phyloP scores from a whole-genome alignment of 805 yeast species.

The Cyberlindnera amylophila region DNA sequence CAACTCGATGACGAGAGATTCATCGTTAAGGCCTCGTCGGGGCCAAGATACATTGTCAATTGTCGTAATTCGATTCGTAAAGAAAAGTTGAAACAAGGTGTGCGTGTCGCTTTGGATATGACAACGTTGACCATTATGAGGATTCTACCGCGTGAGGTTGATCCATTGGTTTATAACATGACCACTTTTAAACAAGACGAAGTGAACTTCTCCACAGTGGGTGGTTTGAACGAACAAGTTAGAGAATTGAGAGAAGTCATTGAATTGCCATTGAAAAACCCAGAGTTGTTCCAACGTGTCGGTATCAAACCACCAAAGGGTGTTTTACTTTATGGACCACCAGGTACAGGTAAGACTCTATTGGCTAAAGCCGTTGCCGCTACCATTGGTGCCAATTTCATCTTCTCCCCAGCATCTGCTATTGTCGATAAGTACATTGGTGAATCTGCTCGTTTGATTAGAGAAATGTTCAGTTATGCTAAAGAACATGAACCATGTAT shows the following conservation, averaged over 20 bases:
- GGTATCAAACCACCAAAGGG: slow-evolving; percentile 99
- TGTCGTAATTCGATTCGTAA: slow-evolving; percentile 90
- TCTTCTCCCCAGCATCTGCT: slow-evolving; percentile 97
- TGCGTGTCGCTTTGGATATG: slow-evolving; percentile 95
- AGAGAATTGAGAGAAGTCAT: slow-evolving; percentile 96
- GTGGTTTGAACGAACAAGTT: slow-evolving; percentile 94
- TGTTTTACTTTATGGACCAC: slow-evolving; percentile 94
- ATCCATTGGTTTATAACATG: slow-evolving; percentile 97
- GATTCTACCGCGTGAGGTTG: slow-evolving; percentile 94
- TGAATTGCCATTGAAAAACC: slow-evolving; percentile 94
- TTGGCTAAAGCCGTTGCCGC: slow-evolving; percentile 98
- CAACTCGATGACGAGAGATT: slow-evolving; percentile 92
- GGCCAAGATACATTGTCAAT: slow-evolving; percentile 97
- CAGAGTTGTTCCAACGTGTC: slow-evolving; percentile 90
- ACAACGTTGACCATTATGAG: slow-evolving; percentile 98
- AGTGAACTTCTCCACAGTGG: slow-evolving; percentile 88
- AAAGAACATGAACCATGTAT: slow-evolving; percentile 98
- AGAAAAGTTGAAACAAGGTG: slow-evolving; percentile 82
- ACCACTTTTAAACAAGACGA: slow-evolving; percentile 98
- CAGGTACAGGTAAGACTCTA: slow-evolving; percentile 96
- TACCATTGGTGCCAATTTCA: slow-evolving; percentile 95
- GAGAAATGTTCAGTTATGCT: slow-evolving; percentile 98
- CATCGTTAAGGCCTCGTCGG: slow-evolving; percentile 94
- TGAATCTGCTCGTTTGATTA: slow-evolving; percentile 91
- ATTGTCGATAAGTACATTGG: slow-evolving; percentile 98